phyloP scores from a whole-genome alignment of 768 basidiomycete genomes.

The Podaxis mareebaensis region DNA sequence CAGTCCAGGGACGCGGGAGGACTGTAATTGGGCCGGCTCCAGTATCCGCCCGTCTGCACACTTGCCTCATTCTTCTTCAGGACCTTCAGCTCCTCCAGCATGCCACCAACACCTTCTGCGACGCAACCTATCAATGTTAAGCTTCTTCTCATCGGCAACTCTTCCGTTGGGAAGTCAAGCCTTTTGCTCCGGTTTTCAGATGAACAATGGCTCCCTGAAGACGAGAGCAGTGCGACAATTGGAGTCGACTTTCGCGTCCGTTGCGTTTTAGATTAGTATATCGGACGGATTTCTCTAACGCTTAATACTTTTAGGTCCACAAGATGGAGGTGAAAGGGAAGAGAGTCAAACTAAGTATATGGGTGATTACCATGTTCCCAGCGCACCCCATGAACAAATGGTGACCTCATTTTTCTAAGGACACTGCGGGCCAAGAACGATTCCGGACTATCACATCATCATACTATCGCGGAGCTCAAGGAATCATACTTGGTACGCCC shows the following conservation, averaged over 20 bases:
- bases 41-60: not conserved
- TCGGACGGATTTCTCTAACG: not conserved
- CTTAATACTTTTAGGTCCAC: slow-evolving; percentile 56
- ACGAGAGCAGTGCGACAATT: slow-evolving; percentile 84
- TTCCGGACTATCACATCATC: slow-evolving; percentile 94
- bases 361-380: slow-evolving; percentile 56
- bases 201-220: slow-evolving; percentile 91
- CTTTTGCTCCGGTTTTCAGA: slow-evolving; percentile 94
- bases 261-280: slow-evolving; percentile 10
- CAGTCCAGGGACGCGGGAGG: not conserved
- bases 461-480: slow-evolving; percentile 90
- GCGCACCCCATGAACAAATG: not conserved
- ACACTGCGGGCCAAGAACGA: slow-evolving; percentile 95
- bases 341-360: slow-evolving; percentile 93
- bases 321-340: slow-evolving; percentile 84
- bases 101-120: slow-evolving; percentile 33
- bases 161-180: slow-evolving; percentile 92
- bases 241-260: slow-evolving; percentile 84
- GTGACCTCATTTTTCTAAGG: slow-evolving; percentile 44
- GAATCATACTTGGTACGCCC: slow-evolving; percentile 68
- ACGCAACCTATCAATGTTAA: slow-evolving; percentile 69
- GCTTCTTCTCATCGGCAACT: slow-evolving; percentile 82
- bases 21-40: not conserved
- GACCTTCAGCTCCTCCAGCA: slow-evolving; percentile 17
- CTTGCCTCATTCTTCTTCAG: not conserved